Percentiles rank a stretch among this genome's conserved stretches.
phyloP scores from a whole-genome alignment of 2,329 filamentous ascomycete genomes.

The Botrytis galanthina region DNA sequence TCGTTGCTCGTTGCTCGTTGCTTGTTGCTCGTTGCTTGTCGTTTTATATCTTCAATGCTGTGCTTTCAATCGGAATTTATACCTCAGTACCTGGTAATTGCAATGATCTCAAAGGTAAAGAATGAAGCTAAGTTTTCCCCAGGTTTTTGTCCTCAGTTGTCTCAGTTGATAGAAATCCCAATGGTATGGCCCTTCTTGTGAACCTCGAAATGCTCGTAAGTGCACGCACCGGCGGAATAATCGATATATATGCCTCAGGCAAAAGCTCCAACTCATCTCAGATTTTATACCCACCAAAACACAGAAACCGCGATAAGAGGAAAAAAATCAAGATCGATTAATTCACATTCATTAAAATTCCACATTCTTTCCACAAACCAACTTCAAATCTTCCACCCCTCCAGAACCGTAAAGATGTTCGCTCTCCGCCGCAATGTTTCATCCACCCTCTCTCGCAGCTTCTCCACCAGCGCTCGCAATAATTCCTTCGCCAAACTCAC shows the following conservation, averaged over 20 bases:
- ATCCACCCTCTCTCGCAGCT: constrained; percentile 57
- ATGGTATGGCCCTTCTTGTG: not conserved
- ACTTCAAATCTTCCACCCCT: not conserved
- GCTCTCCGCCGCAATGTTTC: constrained; percentile 43
- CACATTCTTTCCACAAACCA: not conserved
- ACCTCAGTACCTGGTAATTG: not conserved
- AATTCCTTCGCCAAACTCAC: constrained; percentile 71
- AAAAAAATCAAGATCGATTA: not conserved
- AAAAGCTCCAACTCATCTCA: not conserved
- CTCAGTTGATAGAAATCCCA: constrained; percentile 2
- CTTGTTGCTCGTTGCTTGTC: not conserved
- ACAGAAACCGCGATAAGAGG: not conserved
- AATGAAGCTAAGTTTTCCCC: not conserved
- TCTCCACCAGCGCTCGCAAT: constrained; percentile 63
- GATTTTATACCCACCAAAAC: not conserved
- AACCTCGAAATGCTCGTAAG: not conserved
- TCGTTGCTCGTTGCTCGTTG: not conserved
- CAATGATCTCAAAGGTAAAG: not conserved
- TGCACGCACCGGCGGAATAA: not conserved
- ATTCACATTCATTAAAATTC: not conserved
- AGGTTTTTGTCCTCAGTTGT: not conserved
- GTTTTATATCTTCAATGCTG: not conserved
- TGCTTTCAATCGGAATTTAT: not conserved
- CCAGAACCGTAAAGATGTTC: constrained; percentile 29
- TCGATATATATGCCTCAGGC: not conserved